Percentiles rank a stretch among this genome's conserved stretches.
Conservation (phyloP, 2,329 filamentous ascomycete species). For the Cordyceps tenuipes region DNA sequence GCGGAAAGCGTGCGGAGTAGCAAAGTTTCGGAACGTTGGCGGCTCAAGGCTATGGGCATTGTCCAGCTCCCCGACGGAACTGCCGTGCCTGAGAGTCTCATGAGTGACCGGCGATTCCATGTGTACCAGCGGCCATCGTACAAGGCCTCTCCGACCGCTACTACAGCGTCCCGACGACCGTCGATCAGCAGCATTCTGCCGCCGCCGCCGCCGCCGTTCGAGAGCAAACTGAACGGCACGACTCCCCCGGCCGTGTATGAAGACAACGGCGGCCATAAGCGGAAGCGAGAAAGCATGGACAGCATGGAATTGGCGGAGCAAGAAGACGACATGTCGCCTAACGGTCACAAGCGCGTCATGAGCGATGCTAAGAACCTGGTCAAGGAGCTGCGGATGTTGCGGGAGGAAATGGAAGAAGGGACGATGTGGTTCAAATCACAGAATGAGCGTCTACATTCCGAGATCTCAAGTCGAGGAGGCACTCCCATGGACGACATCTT, state of each 20-base stretch:
- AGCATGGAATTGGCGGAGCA: constrained; percentile 12
- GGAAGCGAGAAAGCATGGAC: constrained; percentile 25
- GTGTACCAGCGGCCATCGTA: not conserved
- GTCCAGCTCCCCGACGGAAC: constrained; percentile 46
- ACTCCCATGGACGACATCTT: constrained; percentile 28
- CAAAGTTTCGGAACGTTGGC: constrained; percentile 36
- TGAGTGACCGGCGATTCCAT: constrained; percentile 32
- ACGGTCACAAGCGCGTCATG: constrained; percentile 32
- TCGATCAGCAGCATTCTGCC: constrained; percentile 2
- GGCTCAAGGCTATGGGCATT: constrained; percentile 41
- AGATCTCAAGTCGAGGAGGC: constrained; percentile 25
- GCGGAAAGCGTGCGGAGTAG: constrained; percentile 23
- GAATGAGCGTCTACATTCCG: constrained; percentile 33
- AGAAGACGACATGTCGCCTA: constrained; percentile 13
- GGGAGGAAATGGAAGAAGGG: constrained; percentile 38
- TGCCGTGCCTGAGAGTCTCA: constrained; percentile 43
- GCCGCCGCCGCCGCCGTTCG: not conserved
- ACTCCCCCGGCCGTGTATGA: constrained; percentile 11
- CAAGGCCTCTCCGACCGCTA: not conserved
- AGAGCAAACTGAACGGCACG: not conserved
- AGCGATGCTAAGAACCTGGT: constrained; percentile 33
- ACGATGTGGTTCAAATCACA: constrained; percentile 39
- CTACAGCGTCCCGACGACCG: not conserved
- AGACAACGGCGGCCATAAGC: constrained; percentile 21
- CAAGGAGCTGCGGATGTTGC: constrained; percentile 32